These are phyloP conservation scores for Thamnidium elegans DNA, from an alignment of 192 early-diverging fungal species.

Conservation along the genomic window DNA sequence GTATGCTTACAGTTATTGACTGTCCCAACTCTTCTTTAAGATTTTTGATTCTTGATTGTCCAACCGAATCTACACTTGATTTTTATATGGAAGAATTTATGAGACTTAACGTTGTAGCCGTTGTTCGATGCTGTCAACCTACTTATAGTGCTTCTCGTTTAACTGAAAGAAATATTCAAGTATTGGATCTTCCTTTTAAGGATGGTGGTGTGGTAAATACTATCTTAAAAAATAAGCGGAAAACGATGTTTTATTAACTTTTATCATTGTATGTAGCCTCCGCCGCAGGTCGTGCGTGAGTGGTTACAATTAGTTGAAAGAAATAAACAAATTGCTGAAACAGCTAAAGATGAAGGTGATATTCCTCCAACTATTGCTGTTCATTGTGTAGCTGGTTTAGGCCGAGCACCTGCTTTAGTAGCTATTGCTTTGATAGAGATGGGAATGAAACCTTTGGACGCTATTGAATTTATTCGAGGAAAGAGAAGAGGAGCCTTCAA, in stretches of 20 bases:
- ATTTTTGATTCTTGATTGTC: conserved; percentile 91
- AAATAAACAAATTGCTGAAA: conserved; percentile 27
- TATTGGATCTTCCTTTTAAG: conserved; percentile 85
- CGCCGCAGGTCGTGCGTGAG: conserved; percentile 43
- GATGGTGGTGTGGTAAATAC: conserved; percentile 76
- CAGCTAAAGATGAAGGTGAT: conserved; percentile 10
- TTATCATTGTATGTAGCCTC: no score
- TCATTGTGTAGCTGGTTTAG: conserved; percentile 94
- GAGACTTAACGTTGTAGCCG: conserved; percentile 72
- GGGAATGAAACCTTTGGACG: conserved; percentile 72
- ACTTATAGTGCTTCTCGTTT: conserved; percentile 70
- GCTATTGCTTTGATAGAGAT: conserved; percentile 77
- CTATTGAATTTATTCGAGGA: conserved; percentile 69
- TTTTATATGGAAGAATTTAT: conserved; percentile 72
- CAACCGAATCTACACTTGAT: conserved; percentile 72
- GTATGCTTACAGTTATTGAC: conserved; percentile 62
- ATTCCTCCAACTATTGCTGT: conserved; percentile 68
- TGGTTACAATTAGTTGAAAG: conserved; percentile 65
- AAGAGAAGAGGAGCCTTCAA: conserved; percentile 79
- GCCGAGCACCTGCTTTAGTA: conserved; percentile 89
- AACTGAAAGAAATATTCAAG: conserved; percentile 57
- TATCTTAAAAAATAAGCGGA: no score
- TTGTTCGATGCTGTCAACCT: conserved; percentile 90
- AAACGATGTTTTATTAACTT: no score
- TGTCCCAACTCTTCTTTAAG: conserved; percentile 55